Conservation (phyloP, 2,329 filamentous ascomycete species). For the Clonostachys rosea region DNA sequence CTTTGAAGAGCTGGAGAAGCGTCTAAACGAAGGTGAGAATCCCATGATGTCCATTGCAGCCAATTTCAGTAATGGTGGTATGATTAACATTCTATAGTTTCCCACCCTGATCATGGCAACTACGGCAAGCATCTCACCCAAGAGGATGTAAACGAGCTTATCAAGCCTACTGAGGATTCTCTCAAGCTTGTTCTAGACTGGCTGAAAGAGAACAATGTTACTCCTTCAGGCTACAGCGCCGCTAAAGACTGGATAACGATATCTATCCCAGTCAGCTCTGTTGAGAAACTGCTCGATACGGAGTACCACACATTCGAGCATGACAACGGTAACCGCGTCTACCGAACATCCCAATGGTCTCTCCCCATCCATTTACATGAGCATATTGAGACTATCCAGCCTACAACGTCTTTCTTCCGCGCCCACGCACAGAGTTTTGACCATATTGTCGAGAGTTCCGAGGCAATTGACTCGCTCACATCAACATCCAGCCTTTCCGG, state of each 20-base stretch:
- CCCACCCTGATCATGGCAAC: background rate
- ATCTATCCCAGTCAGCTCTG: background rate
- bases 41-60: background rate
- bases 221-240: background rate
- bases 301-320: constrained; percentile 1
- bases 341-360: constrained; percentile 1
- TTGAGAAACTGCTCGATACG: constrained; percentile 1
- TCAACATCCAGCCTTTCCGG: background rate
- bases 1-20: constrained; percentile 1
- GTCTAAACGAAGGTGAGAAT: background rate
- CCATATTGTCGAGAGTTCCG: background rate
- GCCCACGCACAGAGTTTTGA: constrained; percentile 1
- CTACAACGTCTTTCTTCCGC: constrained; percentile 2
- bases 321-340: background rate
- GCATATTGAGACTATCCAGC: constrained; percentile 2
- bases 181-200: constrained; percentile 1
- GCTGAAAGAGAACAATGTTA: background rate
- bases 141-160: constrained; percentile 1
- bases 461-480: background rate
- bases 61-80: background rate
- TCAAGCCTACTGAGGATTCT: constrained; percentile 1
- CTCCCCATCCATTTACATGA: constrained; percentile 1
- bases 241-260: constrained; percentile 2
- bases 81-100: background rate
- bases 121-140: constrained; percentile 2